A percentile compares a stretch with the other conserved stretches of the same genome.
These are phyloP conservation scores for Priceomyces castillae DNA, from an alignment of 805 yeast genomes.

Conservation along the genomic window DNA sequence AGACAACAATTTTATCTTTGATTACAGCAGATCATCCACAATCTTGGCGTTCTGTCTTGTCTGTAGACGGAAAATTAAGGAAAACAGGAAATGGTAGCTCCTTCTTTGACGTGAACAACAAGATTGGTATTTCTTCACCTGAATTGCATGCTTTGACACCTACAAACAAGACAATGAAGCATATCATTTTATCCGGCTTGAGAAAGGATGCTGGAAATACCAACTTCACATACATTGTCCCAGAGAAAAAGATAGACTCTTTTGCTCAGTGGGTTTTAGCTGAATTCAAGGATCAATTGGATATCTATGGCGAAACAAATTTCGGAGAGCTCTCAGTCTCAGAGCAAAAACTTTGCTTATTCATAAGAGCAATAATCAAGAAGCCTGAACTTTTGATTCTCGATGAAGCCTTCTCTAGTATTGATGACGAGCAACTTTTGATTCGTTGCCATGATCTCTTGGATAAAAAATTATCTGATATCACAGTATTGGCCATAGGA, in stretches of 20 bases:
- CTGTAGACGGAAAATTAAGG: conserved; percentile 63
- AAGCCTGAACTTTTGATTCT: conserved; percentile 74
- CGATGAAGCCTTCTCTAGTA: conserved; percentile 92
- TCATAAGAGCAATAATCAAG: conserved; percentile 75
- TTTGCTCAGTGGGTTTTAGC: conserved; percentile 19
- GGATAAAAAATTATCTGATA: conserved; percentile 24
- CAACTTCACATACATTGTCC: conserved; percentile 47
- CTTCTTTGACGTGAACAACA: conserved; percentile 73
- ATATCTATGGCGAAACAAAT: conserved; percentile 28
- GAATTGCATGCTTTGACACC: conserved; percentile 91
- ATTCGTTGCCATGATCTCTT: conserved; percentile 32
- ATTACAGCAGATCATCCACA: conserved; percentile 96
- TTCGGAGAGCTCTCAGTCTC: conserved; percentile 62
- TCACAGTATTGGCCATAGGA: conserved; percentile 77
- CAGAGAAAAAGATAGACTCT: conserved; percentile 10
- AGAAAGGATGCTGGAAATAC: conserved; percentile 56
- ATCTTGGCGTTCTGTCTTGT: conserved; percentile 76
- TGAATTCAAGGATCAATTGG: conserved; percentile 29
- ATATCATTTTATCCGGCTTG: conserved; percentile 72
- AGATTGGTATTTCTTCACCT: conserved; percentile 88
- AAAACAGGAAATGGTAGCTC: conserved; percentile 68
- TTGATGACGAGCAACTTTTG: conserved; percentile 57
- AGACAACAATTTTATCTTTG: conserved; percentile 80
- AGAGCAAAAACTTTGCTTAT: conserved; percentile 73
- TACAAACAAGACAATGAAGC: conserved; percentile 44